Base-by-base conservation (phyloP, 2,329 filamentous ascomycete genomes). In the Aspergillus niger region DNA sequence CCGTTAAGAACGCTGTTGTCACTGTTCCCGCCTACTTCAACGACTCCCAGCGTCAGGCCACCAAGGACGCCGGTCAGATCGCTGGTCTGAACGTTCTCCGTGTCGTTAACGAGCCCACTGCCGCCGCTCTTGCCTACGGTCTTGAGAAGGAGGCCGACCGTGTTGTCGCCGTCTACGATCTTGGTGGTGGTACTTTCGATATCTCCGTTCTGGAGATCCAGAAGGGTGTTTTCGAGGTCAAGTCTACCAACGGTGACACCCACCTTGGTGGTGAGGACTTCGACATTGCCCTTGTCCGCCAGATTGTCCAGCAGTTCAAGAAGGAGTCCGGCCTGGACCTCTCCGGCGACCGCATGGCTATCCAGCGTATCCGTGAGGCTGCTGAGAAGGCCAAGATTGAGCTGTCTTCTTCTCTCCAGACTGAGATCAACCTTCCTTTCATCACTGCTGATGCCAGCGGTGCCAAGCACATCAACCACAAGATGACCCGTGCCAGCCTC, bases 361-460 rank as follows among this genome's bases (percentile, higher is more conserved):
- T 98, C 76, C 94, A 97, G 87, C 90, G 94, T 88, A 97, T 98
- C 79, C 93, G 94, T 82, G 94, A 97, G 84, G 94, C 93, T 70
- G 92, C 93, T 70, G 94, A 98, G 87, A 97, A 97, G 89, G 94
- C 94, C 77, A 98, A 98, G 91, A 97, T 97, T 74, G 94, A 97
- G 83, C 85, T 98, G 69, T 98, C 94, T 11, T 97, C 93, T 36
- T 93, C 93, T 60, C 87, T 93, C 69, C 91, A 96, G 80, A 98
- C 94, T 69, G 94, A 97, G 75, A 97, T 98, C 83, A 97, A 96
- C 86, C 88, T 98, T 76, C 94, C 94, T 69, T 98, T 98, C 87
- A 97, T 98, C 82, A 97, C 93, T 77, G 94, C 94, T 73, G 93
- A 97, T 77, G 86, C 93, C 64, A 95, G 91, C 61, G 95, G 94